Evolutionary conservation across 2,329 filamentous ascomycete genomes (phyloP), one percentile per base, ranked within the genome.

Genomic region (Fusarium sp.): DNA sequence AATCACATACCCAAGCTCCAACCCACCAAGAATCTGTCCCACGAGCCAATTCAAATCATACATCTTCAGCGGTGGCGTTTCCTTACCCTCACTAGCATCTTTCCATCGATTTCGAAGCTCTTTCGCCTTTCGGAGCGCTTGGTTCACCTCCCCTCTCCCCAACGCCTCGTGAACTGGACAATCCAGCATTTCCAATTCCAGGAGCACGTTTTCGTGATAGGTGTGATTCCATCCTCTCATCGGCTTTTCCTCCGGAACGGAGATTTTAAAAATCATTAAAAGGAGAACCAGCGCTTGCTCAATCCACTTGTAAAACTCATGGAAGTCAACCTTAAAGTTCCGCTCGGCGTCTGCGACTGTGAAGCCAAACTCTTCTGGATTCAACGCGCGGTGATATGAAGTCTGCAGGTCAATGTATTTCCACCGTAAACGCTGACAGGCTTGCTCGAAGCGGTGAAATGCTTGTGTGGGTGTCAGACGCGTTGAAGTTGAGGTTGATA

Each of bases 251-350:
- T 35, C 33, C 0, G 81, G 77, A 1, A 92, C 80, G 1, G 76
- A 74, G 7, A 91, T 82, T 10, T 85, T 87, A 59, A 89, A 90
- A 0, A 91, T 84, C 1, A 83, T 83, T n/a, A 91, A 83, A 1
- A 91, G 79, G 45, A 90, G 85, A 3, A 91, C 88, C 10, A 93
- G 81, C 0, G 89, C 90, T 29, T 91, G 87, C 78, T 93, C 91
- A 9, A 93, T 84, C 35, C 91, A 83, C 50, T 88, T 87, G 79
- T 93, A 93, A 76, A 90, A 93, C 73, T 93, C 91, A 77, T 91
- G 89, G 66, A 93, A 93, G 73, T 93, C 91, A 10, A 93, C 83
- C 76, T 93, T 92, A 81, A 93, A 93, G 83, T 92, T 92, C 17
- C 87, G 83, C 76, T 90, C 87, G 0, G 85, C 85, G 66, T 86